Conservation (phyloP, 2,329 filamentous ascomycete genomes). For the Fusarium sp. region DNA sequence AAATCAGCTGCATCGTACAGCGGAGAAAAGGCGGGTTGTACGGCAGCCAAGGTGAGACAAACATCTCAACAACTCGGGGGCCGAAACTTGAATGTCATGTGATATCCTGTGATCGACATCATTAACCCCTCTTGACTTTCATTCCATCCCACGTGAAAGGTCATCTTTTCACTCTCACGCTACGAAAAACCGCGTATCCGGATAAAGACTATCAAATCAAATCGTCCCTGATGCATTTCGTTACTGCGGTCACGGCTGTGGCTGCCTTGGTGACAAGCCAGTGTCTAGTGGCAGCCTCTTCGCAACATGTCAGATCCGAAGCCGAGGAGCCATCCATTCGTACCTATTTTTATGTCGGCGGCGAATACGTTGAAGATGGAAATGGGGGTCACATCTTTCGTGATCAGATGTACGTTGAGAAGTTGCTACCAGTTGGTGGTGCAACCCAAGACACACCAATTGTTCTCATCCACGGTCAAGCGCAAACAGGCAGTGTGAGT, state of each 20-base stretch:
- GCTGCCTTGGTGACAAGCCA: background rate
- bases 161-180: background rate
- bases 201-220: background rate
- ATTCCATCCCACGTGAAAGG: background rate
- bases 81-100: background rate
- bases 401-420: slow-evolving; percentile 42
- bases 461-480: slow-evolving; percentile 38
- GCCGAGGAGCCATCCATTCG: slow-evolving; percentile 30
- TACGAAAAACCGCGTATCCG: background rate
- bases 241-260: slow-evolving; percentile 5
- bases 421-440: slow-evolving; percentile 24
- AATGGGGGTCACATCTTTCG: slow-evolving; percentile 33
- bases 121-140: background rate
- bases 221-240: slow-evolving; percentile 16
- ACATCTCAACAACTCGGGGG: background rate
- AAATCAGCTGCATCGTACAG: background rate
- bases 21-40: background rate
- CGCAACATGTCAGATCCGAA: background rate
- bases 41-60: background rate
- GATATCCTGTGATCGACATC: background rate
- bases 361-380: slow-evolving; percentile 34
- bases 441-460: slow-evolving; percentile 26
- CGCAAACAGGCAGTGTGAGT: slow-evolving; percentile 38
- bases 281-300: slow-evolving; percentile 3
- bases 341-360: slow-evolving; percentile 35